Percentiles rank a stretch among this genome's conserved stretches.
Conservation (phyloP, 169 alveolate species). For the Eimeria maxima region DNA sequence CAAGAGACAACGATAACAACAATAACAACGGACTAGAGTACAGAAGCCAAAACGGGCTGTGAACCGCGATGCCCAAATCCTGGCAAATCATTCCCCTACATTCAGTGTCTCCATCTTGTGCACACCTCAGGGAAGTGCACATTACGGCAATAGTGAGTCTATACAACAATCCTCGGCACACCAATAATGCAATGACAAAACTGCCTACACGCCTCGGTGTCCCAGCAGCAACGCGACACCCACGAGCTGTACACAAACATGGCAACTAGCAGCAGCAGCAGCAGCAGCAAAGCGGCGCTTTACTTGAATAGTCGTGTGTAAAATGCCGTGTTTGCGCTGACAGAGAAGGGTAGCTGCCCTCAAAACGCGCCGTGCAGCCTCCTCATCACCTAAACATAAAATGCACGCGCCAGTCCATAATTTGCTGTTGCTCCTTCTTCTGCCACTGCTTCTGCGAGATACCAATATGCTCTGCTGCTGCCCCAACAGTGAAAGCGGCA, state of each 20-base stretch:
- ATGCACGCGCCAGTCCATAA: neutral
- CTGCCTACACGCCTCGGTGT: neutral
- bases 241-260: neutral
- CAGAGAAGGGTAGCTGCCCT: constrained; percentile 91
- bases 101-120: neutral
- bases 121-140: neutral
- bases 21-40: neutral
- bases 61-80: neutral
- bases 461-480: neutral
- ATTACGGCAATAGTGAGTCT: neutral
- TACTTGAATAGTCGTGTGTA: constrained; percentile 93
- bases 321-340: constrained; percentile 90
- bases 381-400: constrained; percentile 64
- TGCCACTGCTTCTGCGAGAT: neutral
- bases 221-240: neutral
- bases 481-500: neutral
- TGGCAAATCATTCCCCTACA: neutral
- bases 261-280: constrained; percentile 5
- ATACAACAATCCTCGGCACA: neutral
- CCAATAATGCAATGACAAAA: neutral
- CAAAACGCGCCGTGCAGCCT: constrained; percentile 86
- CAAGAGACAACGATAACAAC: neutral
- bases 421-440: neutral
- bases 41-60: neutral
- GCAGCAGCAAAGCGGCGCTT: neutral